Conservation (phyloP, 2,329 filamentous ascomycete species). For the Exophiala dermatitidis region DNA sequence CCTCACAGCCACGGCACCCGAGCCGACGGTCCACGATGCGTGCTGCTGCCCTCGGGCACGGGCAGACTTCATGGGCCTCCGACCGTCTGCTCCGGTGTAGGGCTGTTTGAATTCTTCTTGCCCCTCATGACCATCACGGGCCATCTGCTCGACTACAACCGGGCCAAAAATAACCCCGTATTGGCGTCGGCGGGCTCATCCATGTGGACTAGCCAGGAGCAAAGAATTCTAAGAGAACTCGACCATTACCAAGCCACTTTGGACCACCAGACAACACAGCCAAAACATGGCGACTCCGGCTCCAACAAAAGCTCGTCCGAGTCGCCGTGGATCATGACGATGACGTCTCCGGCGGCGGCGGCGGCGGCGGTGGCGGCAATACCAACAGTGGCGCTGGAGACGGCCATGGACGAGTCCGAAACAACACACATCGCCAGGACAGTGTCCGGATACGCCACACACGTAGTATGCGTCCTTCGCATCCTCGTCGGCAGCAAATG, state of each 20-base stretch:
- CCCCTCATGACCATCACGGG: constrained; percentile 46
- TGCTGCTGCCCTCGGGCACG: constrained; percentile 21
- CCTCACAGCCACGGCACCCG: constrained; percentile 20
- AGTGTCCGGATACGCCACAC: constrained; percentile 43
- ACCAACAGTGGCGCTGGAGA: too few species aligned
- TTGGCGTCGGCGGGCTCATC: constrained; percentile 33
- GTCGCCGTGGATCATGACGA: constrained; percentile 2
- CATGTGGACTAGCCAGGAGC: constrained; percentile 30
- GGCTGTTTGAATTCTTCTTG: constrained; percentile 47
- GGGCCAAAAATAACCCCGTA: constrained; percentile 39
- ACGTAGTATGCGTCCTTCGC: constrained; percentile 44
- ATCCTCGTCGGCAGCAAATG: constrained; percentile 46
- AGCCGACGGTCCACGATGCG: constrained; percentile 34
- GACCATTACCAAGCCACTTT: constrained; percentile 38
- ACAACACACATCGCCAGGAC: constrained; percentile 33
- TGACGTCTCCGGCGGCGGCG: constrained; percentile 8
- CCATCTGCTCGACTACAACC: constrained; percentile 45
- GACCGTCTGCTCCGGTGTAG: constrained; percentile 36
- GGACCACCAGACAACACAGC: constrained; percentile 24
- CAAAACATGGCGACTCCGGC: background rate
- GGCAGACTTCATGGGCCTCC: constrained; percentile 22
- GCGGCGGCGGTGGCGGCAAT: constrained; percentile 1
- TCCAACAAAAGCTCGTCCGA: constrained; percentile 10
- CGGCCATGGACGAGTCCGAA: constrained; percentile 21
- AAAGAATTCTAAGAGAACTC: constrained; percentile 35